These are phyloP conservation scores for Venturia effusa DNA, from an alignment of 2,329 filamentous ascomycete genomes.

Conservation along the genomic window DNA sequence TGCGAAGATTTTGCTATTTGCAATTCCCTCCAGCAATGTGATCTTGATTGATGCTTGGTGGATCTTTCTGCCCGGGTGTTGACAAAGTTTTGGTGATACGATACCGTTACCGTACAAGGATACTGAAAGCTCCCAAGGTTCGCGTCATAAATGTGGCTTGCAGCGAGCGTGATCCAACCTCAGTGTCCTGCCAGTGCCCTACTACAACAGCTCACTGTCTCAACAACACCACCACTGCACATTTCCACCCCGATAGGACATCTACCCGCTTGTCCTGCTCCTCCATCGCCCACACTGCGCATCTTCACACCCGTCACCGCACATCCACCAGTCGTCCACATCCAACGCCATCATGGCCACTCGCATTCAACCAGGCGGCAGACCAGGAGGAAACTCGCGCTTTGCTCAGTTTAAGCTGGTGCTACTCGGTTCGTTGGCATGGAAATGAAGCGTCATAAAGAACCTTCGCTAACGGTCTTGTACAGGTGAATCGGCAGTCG, in stretches of 20 bases:
- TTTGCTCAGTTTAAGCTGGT: constrained; percentile 99
- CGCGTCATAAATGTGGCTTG: not conserved
- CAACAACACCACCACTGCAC: not conserved
- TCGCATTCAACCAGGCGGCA: constrained; percentile 62
- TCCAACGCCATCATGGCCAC: constrained; percentile 57
- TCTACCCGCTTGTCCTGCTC: not conserved
- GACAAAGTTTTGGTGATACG: not conserved
- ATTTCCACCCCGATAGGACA: not conserved
- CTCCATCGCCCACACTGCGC: not conserved
- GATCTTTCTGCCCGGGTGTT: not conserved
- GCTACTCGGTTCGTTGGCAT: constrained; percentile 62
- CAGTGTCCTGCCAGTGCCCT: not conserved
- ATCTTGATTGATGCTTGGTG: not conserved
- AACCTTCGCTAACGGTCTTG: constrained; percentile 15
- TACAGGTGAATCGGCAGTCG: constrained; percentile 90
- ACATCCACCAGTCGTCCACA: constrained; percentile 11
- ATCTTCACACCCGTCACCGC: constrained; percentile 11
- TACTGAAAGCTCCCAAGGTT: too few species aligned
- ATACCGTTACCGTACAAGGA: too few species aligned
- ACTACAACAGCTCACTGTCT: not conserved
- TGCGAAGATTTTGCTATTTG: not conserved
- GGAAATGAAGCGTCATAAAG: not conserved
- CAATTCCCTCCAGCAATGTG: not conserved
- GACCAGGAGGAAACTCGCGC: constrained; percentile 50
- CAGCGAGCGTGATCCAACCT: not conserved